These are phyloP conservation scores for Paracamarosporium sp. DNA, from an alignment of 2,329 filamentous ascomycete species.

Conservation along the genomic window DNA sequence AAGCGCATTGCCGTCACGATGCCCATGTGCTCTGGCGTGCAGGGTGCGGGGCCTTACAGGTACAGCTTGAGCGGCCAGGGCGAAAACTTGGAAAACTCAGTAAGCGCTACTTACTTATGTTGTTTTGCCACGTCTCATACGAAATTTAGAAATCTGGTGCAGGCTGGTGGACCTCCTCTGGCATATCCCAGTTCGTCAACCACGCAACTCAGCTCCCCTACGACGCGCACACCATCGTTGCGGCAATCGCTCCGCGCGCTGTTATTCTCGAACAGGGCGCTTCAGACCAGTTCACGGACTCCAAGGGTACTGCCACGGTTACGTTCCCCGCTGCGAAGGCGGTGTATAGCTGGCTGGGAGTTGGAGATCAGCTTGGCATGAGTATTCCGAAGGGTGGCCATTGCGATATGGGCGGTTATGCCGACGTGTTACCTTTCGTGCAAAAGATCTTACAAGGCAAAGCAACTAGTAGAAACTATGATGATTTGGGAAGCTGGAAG, in stretches of 20 bases:
- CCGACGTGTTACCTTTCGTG: slow-evolving; percentile 57
- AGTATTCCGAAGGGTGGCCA: slow-evolving; percentile 56
- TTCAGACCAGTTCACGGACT: slow-evolving; percentile 57
- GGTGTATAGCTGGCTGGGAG: slow-evolving; percentile 43
- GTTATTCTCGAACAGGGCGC: slow-evolving; percentile 41
- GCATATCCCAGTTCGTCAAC: slow-evolving; percentile 43
- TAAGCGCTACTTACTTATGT: slow-evolving; percentile 7
- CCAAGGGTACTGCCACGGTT: slow-evolving; percentile 53
- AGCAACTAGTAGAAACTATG: slow-evolving; percentile 55
- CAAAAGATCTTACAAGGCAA: slow-evolving; percentile 56
- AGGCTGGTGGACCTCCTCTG: slow-evolving; percentile 43
- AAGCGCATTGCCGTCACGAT: slow-evolving; percentile 46
- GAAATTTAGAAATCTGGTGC: slow-evolving; percentile 39
- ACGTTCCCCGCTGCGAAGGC: slow-evolving; percentile 42
- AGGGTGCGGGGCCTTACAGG: slow-evolving; percentile 44
- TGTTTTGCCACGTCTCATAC: background rate
- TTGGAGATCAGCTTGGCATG: slow-evolving; percentile 50
- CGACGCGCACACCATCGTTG: slow-evolving; percentile 46
- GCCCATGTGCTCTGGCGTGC: slow-evolving; percentile 44
- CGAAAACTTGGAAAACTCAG: slow-evolving; percentile 51
- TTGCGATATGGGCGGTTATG: slow-evolving; percentile 57
- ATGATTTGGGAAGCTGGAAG: slow-evolving; percentile 53
- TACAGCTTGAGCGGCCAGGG: slow-evolving; percentile 54
- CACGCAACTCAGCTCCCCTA: slow-evolving; percentile 39
- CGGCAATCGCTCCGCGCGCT: slow-evolving; percentile 43